Evolutionary conservation across 1,284 basidiomycete genomes (phyloP), one percentile per base, ranked within the genome.

Genomic region (Moesziomyces globuligerus): DNA sequence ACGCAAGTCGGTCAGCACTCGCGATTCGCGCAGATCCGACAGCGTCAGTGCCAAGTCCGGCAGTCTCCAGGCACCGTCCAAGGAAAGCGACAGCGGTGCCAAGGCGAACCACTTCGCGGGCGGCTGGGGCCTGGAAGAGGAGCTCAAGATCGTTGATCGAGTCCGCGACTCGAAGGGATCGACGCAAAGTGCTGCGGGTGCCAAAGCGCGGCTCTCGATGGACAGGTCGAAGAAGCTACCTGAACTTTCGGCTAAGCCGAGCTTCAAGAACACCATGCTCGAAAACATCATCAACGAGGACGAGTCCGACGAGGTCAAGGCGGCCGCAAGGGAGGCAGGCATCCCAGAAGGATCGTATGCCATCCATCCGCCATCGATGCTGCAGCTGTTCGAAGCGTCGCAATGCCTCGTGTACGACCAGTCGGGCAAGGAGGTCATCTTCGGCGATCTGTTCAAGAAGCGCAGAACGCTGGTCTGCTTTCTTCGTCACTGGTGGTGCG

Each of bases 361-460:
- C 15, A 76, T 76, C 32, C 61, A 76, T 17, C 72, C 72, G 2
- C 75, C 75, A 7, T 69, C 75, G 24, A 70, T 74, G 72, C 62
- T 70, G 39, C 75, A 72, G 75, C 84, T 93, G 40, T 84, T 86
- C 15, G 85, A 86, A 25, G 91, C 90, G 4, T 87, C 88, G 3
- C 84, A 87, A 20, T 85, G 90, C 46, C 83, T 86, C 23, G 86
- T 94, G 48, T 85, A 89, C 45, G 86, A 87, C 48, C 88, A 90
- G 75, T 87, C 87, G 28, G 92, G 91, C 17, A 73, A 87, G 8
- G 85, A 86, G 10, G 84, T 90, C 38, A 85, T 84, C 24, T 94
- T 94, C 69, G 90, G 90, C 2, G 87, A 90, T 44, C 81, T 94
- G 25, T 90, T 92, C 79, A 85, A 85, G 47, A 83, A 85, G 10